A percentile compares a stretch with the other conserved stretches of the same genome.
phyloP scores from a whole-genome alignment of 2,329 filamentous ascomycete species.

The Chaetomiaceae sp. region DNA sequence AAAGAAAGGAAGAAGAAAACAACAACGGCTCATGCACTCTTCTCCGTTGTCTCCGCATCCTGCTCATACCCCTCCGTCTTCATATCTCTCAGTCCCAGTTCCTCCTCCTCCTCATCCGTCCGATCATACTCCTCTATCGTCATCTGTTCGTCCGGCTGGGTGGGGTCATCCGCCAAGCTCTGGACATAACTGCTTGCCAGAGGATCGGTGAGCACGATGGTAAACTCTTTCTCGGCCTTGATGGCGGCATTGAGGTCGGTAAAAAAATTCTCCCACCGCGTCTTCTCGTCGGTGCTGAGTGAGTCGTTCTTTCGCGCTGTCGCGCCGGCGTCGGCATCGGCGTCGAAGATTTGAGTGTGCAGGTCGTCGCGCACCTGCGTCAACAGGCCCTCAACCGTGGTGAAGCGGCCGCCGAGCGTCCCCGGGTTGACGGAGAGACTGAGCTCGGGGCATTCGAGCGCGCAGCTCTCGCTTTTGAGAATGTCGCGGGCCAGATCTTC shows the following conservation, averaged over 20 bases:
- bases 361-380: slow-evolving; percentile 91
- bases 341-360: slow-evolving; percentile 79
- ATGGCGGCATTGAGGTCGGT: slow-evolving; percentile 70
- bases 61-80: slow-evolving; percentile 82
- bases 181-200: slow-evolving; percentile 93
- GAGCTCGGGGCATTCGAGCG: slow-evolving; percentile 80
- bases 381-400: slow-evolving; percentile 89
- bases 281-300: slow-evolving; percentile 59
- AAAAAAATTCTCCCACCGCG: slow-evolving; percentile 80
- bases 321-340: slow-evolving; percentile 62
- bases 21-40: background rate
- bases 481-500: slow-evolving; percentile 87
- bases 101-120: slow-evolving; percentile 89
- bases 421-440: slow-evolving; percentile 85
- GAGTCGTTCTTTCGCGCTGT: slow-evolving; percentile 68
- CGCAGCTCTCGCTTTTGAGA: slow-evolving; percentile 91
- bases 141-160: slow-evolving; percentile 70
- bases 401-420: slow-evolving; percentile 92
- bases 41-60: slow-evolving; percentile 31
- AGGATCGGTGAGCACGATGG: slow-evolving; percentile 78
- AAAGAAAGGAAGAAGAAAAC: background rate
- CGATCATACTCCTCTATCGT: slow-evolving; percentile 76
- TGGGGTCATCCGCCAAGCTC: slow-evolving; percentile 72
- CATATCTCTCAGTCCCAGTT: slow-evolving; percentile 87
- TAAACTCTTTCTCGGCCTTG: slow-evolving; percentile 73